phyloP scores from a whole-genome alignment of 345 rosid genomes.

The Murraya paniculata region DNA sequence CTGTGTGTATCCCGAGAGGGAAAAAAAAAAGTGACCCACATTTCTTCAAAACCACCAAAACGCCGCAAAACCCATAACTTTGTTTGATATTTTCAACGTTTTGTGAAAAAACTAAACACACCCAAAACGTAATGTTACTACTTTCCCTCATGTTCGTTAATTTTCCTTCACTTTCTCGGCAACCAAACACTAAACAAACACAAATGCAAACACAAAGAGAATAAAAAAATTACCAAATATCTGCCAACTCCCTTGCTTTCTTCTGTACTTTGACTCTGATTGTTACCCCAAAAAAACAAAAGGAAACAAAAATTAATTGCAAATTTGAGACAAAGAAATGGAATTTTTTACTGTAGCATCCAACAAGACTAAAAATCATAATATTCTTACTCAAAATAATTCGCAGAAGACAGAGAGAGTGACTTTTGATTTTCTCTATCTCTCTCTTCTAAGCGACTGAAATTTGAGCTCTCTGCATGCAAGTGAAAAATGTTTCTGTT shows the following conservation, averaged over 20 bases:
- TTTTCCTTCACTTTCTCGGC: conserved; percentile 7
- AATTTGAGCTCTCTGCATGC: not conserved
- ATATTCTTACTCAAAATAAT: not conserved
- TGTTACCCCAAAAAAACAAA: not conserved
- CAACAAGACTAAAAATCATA: not conserved
- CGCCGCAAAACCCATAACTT: not conserved
- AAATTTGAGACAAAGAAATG: not conserved
- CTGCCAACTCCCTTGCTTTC: not conserved
- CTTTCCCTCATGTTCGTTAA: not conserved
- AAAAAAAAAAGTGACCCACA: not conserved
- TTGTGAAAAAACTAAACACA: not conserved
- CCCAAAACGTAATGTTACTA: conserved; percentile 1
- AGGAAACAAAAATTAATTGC: not conserved
- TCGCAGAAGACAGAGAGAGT: not conserved
- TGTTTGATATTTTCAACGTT: not conserved
- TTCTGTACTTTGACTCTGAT: conserved; percentile 4
- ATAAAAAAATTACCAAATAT: not conserved
- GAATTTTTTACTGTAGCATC: not conserved
- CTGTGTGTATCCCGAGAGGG: not conserved
- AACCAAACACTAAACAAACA: conserved; percentile 1
- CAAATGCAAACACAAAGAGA: not conserved
- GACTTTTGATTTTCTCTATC: not conserved
- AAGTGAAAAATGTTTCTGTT: not conserved
- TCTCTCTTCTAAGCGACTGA: not conserved
- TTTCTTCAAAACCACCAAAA: not conserved